A percentile compares a stretch with the other conserved stretches of the same genome.
Evolutionary conservation across 2,329 filamentous ascomycete genomes (phyloP).

Genomic region (Eutypa lata): DNA sequence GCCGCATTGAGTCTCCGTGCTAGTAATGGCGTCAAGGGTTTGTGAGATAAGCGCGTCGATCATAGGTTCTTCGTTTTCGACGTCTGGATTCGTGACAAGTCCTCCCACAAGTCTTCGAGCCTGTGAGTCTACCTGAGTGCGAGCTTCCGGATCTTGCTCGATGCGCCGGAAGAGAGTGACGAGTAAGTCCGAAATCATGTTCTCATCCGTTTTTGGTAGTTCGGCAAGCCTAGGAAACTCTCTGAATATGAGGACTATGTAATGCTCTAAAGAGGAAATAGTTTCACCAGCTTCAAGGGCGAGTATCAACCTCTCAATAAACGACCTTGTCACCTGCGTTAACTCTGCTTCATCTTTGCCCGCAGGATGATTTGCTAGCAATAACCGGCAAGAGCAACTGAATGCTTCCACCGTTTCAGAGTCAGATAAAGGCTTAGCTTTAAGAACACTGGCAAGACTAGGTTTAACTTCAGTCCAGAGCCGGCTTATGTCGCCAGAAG

Average conservation of each 20-base stretch:
- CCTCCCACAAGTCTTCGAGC: constrained; percentile 9
- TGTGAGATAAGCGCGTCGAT: constrained; percentile 23
- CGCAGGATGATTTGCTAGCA: constrained; percentile 23
- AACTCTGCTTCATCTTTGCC: constrained; percentile 23
- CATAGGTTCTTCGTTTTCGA: constrained; percentile 23
- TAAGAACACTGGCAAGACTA: constrained; percentile 21
- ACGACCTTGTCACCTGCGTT: constrained; percentile 18
- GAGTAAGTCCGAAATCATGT: constrained; percentile 16
- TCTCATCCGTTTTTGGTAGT: constrained; percentile 16
- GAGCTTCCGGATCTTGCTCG: constrained; percentile 6
- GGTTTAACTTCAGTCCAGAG: constrained; percentile 24
- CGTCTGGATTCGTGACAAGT: constrained; percentile 22
- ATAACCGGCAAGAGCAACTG: constrained; percentile 24
- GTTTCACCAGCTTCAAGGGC: constrained; percentile 11
- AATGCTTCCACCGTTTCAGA: constrained; percentile 27
- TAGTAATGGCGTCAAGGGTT: constrained; percentile 20
- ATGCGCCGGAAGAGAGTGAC: constrained; percentile 18
- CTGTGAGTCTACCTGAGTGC: constrained; percentile 3
- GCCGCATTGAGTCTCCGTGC: constrained; percentile 12
- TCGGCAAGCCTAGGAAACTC: constrained; percentile 21
- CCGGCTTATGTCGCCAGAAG: constrained; percentile 17
- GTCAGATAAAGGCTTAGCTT: constrained; percentile 15
- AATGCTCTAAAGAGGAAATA: constrained; percentile 10
- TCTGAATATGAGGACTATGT: constrained; percentile 22
- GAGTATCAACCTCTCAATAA: constrained; percentile 19